Evolutionary conservation across 345 rosid genomes (phyloP).

Genomic region (Hypericum perforatum): DNA sequence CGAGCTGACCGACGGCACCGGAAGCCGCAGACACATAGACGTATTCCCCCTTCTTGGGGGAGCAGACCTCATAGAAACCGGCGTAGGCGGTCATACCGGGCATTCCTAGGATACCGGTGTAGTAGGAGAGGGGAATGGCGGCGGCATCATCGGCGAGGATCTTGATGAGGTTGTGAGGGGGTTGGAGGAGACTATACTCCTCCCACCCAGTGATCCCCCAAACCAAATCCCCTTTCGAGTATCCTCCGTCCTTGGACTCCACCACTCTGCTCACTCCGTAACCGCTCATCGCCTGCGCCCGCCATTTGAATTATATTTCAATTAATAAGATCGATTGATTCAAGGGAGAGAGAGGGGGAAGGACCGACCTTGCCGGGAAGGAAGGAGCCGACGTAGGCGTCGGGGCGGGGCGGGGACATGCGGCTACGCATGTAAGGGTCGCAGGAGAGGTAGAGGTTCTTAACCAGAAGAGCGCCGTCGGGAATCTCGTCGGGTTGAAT

Average conservation of each 20-base stretch:
- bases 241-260: conserved; percentile 44
- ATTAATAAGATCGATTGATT: background rate
- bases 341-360: background rate
- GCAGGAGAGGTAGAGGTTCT: conserved; percentile 14
- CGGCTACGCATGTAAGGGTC: conserved; percentile 15
- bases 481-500: background rate
- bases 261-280: conserved; percentile 50
- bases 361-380: conserved; percentile 7
- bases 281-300: conserved; percentile 42
- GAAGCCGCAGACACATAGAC: conserved; percentile 45
- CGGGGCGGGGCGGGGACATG: conserved; percentile 7
- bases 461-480: conserved; percentile 10
- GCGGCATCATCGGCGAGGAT: conserved; percentile 31
- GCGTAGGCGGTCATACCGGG: conserved; percentile 47
- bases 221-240: conserved; percentile 42
- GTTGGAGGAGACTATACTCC: conserved; percentile 37
- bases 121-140: conserved; percentile 53
- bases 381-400: conserved; percentile 1
- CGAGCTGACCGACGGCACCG: conserved; percentile 54
- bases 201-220: conserved; percentile 66
- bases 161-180: conserved; percentile 29
- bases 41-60: conserved; percentile 41
- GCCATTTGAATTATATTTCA: too few relatives aligned
- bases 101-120: conserved; percentile 62
- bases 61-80: conserved; percentile 36